phyloP scores from a whole-genome alignment of 257 asterid genomes.

The Gardenia jasminoides region DNA sequence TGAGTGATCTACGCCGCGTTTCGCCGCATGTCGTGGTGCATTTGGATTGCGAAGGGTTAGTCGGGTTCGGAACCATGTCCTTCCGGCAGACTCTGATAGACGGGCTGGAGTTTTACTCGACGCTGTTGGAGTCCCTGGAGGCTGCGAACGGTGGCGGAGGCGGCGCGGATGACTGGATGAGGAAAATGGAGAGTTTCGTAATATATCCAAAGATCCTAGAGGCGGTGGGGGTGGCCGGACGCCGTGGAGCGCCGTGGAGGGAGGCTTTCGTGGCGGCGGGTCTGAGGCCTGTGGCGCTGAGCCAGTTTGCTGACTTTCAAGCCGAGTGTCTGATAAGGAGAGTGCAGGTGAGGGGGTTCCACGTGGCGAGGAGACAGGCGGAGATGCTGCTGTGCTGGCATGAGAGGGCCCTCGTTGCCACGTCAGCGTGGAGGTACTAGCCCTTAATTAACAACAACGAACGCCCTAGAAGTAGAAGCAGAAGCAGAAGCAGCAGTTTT shows the following conservation, averaged over 20 bases:
- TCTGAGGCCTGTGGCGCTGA: conserved; percentile 69
- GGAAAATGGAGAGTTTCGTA: conserved; percentile 66
- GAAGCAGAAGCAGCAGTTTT: neutral
- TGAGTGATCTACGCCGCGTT: conserved; percentile 66
- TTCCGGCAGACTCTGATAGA: conserved; percentile 75
- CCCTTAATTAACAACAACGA: conserved; percentile 1
- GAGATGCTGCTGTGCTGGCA: conserved; percentile 99
- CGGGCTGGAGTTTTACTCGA: conserved; percentile 83
- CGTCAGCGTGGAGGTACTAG: conserved; percentile 87
- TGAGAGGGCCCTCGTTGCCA: conserved; percentile 78
- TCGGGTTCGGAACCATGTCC: conserved; percentile 54
- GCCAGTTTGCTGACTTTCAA: conserved; percentile 79
- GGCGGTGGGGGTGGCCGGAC: conserved; percentile 57
- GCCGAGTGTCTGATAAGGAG: conserved; percentile 77
- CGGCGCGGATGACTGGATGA: conserved; percentile 52
- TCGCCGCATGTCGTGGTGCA: conserved; percentile 86
- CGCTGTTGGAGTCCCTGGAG: conserved; percentile 73
- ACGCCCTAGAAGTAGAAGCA: conserved; percentile 2
- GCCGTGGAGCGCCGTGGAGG: conserved; percentile 61
- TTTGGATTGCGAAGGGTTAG: conserved; percentile 68
- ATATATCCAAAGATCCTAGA: conserved; percentile 72
- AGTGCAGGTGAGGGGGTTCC: conserved; percentile 79
- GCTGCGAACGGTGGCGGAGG: conserved; percentile 52
- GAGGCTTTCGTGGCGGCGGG: conserved; percentile 82
- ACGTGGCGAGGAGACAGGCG: conserved; percentile 72